Conservation (phyloP, 441 rosid species). For the Biscutella laevigata region DNA sequence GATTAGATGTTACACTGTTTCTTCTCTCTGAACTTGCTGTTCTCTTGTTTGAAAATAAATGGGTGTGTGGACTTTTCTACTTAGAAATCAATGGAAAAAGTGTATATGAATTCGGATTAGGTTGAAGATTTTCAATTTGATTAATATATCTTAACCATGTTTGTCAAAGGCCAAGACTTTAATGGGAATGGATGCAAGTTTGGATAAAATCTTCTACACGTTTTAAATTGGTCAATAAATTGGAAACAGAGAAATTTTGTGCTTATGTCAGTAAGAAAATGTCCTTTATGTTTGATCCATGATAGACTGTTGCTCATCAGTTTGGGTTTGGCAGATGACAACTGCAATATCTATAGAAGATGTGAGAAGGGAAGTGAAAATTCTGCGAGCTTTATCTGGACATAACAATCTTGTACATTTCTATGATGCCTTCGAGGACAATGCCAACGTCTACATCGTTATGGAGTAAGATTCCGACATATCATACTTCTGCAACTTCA, state of each 20-base stretch:
- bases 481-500: not conserved
- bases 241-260: slow-evolving; percentile 7
- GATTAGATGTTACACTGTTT: slow-evolving; percentile 6
- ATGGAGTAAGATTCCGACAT: slow-evolving; percentile 50
- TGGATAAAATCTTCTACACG: slow-evolving; percentile 5
- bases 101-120: not conserved
- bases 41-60: not conserved
- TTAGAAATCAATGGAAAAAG: not conserved
- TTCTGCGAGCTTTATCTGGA: slow-evolving; percentile 58
- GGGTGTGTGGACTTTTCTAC: slow-evolving; percentile 12
- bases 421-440: slow-evolving; percentile 64
- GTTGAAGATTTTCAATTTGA: not conserved
- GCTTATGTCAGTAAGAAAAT: slow-evolving; percentile 5
- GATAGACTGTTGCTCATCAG: slow-evolving; percentile 11
- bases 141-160: slow-evolving; percentile 11
- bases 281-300: not conserved
- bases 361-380: slow-evolving; percentile 74
- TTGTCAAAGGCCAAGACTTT: slow-evolving; percentile 23
- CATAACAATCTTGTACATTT: slow-evolving; percentile 52
- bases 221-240: slow-evolving; percentile 14
- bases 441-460: slow-evolving; percentile 53
- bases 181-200: slow-evolving; percentile 12
- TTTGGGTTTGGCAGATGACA: slow-evolving; percentile 43
- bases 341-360: slow-evolving; percentile 71
- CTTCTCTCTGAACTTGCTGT: slow-evolving; percentile 14